These are phyloP conservation scores for Citrullus amarus DNA, from an alignment of 306 rosid genomes.

Conservation along the genomic window DNA sequence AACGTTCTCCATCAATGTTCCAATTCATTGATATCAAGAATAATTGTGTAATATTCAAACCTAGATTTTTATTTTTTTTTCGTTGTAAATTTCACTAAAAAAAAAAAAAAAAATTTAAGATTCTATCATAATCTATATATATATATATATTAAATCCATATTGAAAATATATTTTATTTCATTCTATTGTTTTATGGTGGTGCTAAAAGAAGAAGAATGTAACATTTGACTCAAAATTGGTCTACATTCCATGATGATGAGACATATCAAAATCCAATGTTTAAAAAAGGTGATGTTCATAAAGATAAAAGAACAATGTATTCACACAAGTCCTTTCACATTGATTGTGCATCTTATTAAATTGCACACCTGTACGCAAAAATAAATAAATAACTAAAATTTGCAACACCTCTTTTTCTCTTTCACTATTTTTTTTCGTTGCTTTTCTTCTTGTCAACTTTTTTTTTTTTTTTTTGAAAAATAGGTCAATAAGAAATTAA, in stretches of 20 bases:
- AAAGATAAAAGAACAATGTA: not conserved
- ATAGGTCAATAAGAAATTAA: not conserved
- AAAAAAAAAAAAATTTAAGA: too few relatives aligned
- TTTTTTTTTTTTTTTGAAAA: not conserved
- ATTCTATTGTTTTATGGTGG: not conserved
- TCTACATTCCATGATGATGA: not conserved
- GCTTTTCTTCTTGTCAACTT: not conserved
- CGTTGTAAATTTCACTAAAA: too few relatives aligned
- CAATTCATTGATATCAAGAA: too few relatives aligned
- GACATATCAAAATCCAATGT: not conserved
- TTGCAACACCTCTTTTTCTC: not conserved
- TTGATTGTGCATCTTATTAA: not conserved
- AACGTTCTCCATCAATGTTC: too few relatives aligned
- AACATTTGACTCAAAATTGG: not conserved
- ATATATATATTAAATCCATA: too few relatives aligned
- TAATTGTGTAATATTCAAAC: too few relatives aligned
- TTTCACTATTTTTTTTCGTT: not conserved
- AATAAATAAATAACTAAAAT: too few relatives aligned
- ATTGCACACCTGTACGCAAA: not conserved
- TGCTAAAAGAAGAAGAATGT: not conserved
- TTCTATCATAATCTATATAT: too few relatives aligned
- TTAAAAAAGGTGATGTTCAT: not conserved
- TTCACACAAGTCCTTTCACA: constrained; percentile 5
- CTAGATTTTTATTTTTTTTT: too few relatives aligned
- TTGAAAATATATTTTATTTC: too few relatives aligned